Conservation (phyloP, 1,284 basidiomycete species). For the Ceratobasidium sp. region DNA sequence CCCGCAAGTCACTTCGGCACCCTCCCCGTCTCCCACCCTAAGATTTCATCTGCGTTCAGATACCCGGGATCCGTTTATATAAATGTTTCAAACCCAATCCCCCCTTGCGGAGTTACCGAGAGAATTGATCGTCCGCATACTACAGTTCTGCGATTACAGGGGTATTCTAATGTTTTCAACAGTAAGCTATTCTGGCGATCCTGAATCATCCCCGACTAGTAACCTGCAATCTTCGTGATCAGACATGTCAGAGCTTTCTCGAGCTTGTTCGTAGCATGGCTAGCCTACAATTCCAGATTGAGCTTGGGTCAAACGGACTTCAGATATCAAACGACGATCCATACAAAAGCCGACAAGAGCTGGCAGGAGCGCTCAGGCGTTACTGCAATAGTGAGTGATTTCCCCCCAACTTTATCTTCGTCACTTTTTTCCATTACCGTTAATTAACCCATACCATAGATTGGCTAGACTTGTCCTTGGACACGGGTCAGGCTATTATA, state of each 20-base stretch:
- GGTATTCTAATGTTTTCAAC: not conserved
- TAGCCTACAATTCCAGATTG: slow-evolving; percentile 6
- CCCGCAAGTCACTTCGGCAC: too few relatives aligned
- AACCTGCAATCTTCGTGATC: not conserved
- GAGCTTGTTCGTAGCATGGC: not conserved
- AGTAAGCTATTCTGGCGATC: not conserved
- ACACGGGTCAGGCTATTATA: not conserved
- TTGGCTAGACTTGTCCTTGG: slow-evolving; percentile 8
- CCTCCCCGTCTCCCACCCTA: too few relatives aligned
- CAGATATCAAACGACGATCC: not conserved
- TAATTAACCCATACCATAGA: not conserved
- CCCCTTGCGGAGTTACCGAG: not conserved
- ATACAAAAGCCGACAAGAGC: not conserved
- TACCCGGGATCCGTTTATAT: too few relatives aligned
- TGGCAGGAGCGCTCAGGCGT: not conserved
- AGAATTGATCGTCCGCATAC: slow-evolving; percentile 7
- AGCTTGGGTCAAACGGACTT: not conserved
- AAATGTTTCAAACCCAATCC: too few relatives aligned
- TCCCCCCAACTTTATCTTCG: not conserved
- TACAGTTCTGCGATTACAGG: not conserved
- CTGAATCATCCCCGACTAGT: not conserved
- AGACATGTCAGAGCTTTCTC: not conserved
- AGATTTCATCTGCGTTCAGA: too few relatives aligned
- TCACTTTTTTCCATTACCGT: not conserved
- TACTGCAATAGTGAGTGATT: not conserved